Evolutionary conservation across 2,329 filamentous ascomycete species (phyloP), one percentile per base, ranked within the genome.

Genomic region (Metarhizium brunneum): DNA sequence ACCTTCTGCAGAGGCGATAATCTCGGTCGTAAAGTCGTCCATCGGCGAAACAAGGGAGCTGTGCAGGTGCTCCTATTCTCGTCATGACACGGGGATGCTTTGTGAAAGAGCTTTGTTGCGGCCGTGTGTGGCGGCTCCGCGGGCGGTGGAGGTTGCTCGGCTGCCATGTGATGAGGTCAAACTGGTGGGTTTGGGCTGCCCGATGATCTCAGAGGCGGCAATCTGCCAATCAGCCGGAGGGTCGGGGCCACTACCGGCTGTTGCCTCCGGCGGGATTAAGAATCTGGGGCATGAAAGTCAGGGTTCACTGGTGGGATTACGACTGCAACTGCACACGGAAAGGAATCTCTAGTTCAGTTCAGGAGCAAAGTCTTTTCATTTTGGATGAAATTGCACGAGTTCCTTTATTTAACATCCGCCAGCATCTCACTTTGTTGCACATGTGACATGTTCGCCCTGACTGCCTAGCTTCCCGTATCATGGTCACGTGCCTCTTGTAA

Each of bases 21-120:
- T 62, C 49, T 73, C 69, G 52, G 66, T 61, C 40, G 71, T 67
- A 59, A 72, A 70, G 58, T 75, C 70, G 57, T 75, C 72, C 70
- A 76, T 75, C 8, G 13, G 54, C 7, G 10, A 20, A n/a, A 18
- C 45, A 30, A 29, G 43, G 5, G 47, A 38, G 48, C 30, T 38
- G 11, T 40, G 13, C 29, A 38, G 52, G 11, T 40, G 16, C 48
- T 7, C 8, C 32, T 36, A 36, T 8, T 48, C 18, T 14, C 35
- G 32, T 36, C 54, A 32, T 40, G 32, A 18, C 45, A 50, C 16
- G 18, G 8, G 25, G 16, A 16, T 40, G 38, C 38, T 14, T 5
- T 14, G 38, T 25, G 38, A 18, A 14, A 25, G 42, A 29, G 14
- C 6, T 3, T 18, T 16, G 32, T 40, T 5, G 11, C 42, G 42